These are phyloP conservation scores for Populus hybrid DNA, from an alignment of 441 rosid species.

Conservation along the genomic window DNA sequence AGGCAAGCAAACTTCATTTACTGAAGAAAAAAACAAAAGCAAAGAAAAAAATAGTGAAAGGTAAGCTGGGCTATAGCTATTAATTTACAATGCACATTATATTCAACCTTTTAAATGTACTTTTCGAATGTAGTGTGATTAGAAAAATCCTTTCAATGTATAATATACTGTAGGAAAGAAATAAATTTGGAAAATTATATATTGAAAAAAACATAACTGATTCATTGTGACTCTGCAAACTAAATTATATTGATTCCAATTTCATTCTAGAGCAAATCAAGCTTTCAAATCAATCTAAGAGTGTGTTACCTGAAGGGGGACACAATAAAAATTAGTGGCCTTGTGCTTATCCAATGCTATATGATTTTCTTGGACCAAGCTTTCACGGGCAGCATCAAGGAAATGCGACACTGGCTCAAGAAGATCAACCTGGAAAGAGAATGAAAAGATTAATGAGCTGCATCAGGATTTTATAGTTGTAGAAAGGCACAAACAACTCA, in stretches of 20 bases:
- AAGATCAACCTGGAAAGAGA: conserved; percentile 71
- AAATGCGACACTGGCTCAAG: conserved; percentile 94
- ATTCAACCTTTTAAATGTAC: neutral
- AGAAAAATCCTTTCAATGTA: neutral
- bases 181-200: neutral
- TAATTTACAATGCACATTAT: neutral
- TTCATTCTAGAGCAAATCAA: neutral
- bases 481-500: neutral
- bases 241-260: neutral
- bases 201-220: neutral
- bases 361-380: conserved; percentile 49
- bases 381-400: conserved; percentile 77
- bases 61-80: neutral
- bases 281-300: conserved; percentile 6
- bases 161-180: too few species aligned
- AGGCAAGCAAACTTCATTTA: conserved; percentile 6
- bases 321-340: conserved; percentile 72
- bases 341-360: conserved; percentile 51
- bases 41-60: neutral
- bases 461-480: neutral
- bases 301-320: conserved; percentile 75
- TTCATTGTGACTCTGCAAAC: neutral
- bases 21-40: neutral
- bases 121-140: too few species aligned
- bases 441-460: neutral